These are phyloP conservation scores for Dryas octopetala DNA, from an alignment of 306 rosid species.

Conservation along the genomic window DNA sequence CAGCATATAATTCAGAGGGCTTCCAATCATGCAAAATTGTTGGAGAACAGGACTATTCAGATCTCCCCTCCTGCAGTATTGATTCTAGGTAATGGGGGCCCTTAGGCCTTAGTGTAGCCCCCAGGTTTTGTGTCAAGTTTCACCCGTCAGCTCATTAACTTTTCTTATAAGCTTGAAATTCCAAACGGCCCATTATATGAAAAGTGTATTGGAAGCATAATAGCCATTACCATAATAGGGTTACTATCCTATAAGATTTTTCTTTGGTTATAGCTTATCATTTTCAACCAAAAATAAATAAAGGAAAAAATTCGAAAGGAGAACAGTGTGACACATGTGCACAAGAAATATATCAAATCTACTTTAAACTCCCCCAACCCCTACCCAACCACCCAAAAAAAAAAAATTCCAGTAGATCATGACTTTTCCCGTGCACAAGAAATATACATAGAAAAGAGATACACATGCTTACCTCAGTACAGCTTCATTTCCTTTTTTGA, in stretches of 20 bases:
- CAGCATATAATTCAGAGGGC: constrained; percentile 14
- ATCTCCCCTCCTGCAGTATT: neutral
- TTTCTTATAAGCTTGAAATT: neutral
- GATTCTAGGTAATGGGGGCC: neutral
- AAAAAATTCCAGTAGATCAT: neutral
- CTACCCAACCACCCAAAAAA: too few relatives aligned
- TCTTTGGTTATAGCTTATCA: too few relatives aligned
- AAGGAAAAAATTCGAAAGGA: too few relatives aligned
- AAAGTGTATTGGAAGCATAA: too few relatives aligned
- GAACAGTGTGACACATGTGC: too few relatives aligned
- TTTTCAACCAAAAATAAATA: too few relatives aligned
- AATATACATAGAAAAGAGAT: neutral
- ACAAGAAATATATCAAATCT: too few relatives aligned
- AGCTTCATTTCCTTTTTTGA: constrained; percentile 94
- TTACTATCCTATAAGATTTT: too few relatives aligned
- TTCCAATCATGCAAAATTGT: constrained; percentile 11
- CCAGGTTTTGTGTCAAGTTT: neutral
- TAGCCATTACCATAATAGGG: too few relatives aligned
- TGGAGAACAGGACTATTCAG: neutral
- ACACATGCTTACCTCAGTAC: constrained; percentile 64
- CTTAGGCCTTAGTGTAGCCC: neutral
- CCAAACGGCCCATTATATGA: neutral
- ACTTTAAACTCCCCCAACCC: too few relatives aligned
- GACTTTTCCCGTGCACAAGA: neutral
- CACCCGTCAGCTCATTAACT: neutral